Evolutionary conservation across 139 green algal genomes (phyloP).

Genomic region (Chlamydomonas schloesseri): DNA sequence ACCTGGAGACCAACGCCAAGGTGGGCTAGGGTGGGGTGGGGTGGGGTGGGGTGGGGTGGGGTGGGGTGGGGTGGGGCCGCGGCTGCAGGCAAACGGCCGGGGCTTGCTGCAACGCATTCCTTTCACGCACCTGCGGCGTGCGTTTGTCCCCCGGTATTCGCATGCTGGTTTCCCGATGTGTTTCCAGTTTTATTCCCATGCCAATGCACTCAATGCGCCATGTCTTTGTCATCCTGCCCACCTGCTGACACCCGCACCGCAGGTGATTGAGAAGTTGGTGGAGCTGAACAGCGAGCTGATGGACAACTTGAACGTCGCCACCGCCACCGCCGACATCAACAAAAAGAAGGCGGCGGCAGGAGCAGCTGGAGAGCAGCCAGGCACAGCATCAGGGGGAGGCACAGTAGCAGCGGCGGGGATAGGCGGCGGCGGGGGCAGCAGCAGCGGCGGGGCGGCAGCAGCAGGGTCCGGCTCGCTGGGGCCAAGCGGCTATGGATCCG

Average conservation of each 20-base stretch:
- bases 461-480: too few relatives aligned
- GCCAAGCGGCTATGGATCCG: background rate
- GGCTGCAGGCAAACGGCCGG: too few relatives aligned
- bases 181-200: too few relatives aligned
- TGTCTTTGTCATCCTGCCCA: background rate
- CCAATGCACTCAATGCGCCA: too few relatives aligned
- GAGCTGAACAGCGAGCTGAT: slow-evolving; percentile 58
- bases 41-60: background rate
- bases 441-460: background rate
- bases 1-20: slow-evolving; percentile 48
- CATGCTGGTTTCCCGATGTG: too few relatives aligned
- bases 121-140: too few relatives aligned
- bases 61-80: background rate
- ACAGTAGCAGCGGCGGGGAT: background rate
- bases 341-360: background rate
- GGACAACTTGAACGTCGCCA: slow-evolving; percentile 29
- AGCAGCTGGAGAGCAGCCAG: background rate
- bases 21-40: background rate
- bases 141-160: too few relatives aligned
- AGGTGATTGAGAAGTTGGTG: slow-evolving; percentile 54
- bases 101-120: too few relatives aligned
- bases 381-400: background rate
- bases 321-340: background rate
- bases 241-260: background rate
- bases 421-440: background rate